Evolutionary conservation across 1,284 basidiomycete genomes (phyloP).

Genomic region (Fistulina hepatica): DNA sequence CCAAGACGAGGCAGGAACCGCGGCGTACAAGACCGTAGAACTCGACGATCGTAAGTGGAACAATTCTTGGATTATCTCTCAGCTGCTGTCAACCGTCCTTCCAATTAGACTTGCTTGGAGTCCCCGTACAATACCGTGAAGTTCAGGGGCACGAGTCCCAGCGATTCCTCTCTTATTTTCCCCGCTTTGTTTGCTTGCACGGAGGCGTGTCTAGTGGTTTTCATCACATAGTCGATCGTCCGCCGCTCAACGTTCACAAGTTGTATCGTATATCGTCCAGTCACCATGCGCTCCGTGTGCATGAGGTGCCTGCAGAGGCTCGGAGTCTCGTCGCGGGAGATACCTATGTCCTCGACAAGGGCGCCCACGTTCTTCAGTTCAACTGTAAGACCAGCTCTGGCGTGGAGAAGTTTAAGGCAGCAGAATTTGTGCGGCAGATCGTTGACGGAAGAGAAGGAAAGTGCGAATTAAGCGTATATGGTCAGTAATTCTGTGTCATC

Average conservation of each 20-base stretch:
- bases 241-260: conserved; percentile 32
- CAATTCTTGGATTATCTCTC: neutral
- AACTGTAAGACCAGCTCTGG: conserved; percentile 43
- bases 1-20: conserved; percentile 55
- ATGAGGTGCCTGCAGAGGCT: conserved; percentile 36
- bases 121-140: conserved; percentile 51
- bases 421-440: conserved; percentile 44
- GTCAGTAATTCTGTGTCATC: conserved; percentile 21
- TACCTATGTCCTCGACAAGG: conserved; percentile 50
- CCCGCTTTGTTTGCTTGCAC: conserved; percentile 37
- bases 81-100: neutral
- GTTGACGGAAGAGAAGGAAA: conserved; percentile 31
- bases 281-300: conserved; percentile 29
- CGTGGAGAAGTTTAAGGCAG: conserved; percentile 47
- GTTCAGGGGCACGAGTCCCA: conserved; percentile 46
- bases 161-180: conserved; percentile 50
- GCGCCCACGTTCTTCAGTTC: conserved; percentile 38
- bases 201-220: conserved; percentile 53
- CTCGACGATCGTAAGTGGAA: conserved; percentile 47
- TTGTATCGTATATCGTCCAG: conserved; percentile 36
- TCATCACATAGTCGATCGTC: conserved; percentile 42
- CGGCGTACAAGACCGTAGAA: conserved; percentile 59
- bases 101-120: conserved; percentile 38
- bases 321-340: conserved; percentile 40
- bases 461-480: conserved; percentile 40